Evolutionary conservation across 139 green algal genomes (phyloP), one percentile per base, ranked within the genome.

Genomic region (Chlorella sorokiniana): DNA sequence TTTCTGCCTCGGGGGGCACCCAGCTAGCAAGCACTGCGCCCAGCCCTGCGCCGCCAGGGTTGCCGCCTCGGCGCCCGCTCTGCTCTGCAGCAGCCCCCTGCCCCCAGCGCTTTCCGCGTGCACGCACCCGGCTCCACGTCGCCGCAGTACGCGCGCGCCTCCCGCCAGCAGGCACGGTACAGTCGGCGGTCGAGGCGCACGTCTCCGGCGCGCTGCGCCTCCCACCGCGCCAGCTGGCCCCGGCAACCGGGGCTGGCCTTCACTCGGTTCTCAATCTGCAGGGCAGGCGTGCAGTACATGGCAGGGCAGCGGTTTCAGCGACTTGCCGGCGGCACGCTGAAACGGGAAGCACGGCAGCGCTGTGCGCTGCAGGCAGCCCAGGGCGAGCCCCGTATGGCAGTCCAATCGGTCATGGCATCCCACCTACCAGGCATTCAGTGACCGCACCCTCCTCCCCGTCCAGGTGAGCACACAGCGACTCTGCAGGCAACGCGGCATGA

Each of bases 121-220:
- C 72, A 59, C 44, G 4, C 64, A 86, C 89, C 89, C 37, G 86
- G 86, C 67, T 84, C 62, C 38, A 93, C 85, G 33, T 93, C 86
- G 27, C 84, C 75, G 86, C 95, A 98, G 86, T 95, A 97, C 52
- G 86, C 89, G 71, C 78, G 79, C 86, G 92, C 90, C 74, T 98
- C 94, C 1, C 52, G 72, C 51, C 88, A 78, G 90, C 94, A 98
- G 37, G 86, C 87, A 35, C 83, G 88, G 77, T 93, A 89, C 2
- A 97, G 85, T 8, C 69, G 74, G 1, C 90, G 67, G 61, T 89
- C 91, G 4, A 97, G 89, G 0, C 94, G 87, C 3, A 96, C 84
- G 64, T 98, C 94, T 35, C 93, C 91, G 4, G 92, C 89, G 33
- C 94, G 93, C 74, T 98, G 90, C 38, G 94, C 86, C 82, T 97